Evolutionary conservation across 2,329 filamentous ascomycete genomes (phyloP).

Genomic region (Epicoccum sorghinum): DNA sequence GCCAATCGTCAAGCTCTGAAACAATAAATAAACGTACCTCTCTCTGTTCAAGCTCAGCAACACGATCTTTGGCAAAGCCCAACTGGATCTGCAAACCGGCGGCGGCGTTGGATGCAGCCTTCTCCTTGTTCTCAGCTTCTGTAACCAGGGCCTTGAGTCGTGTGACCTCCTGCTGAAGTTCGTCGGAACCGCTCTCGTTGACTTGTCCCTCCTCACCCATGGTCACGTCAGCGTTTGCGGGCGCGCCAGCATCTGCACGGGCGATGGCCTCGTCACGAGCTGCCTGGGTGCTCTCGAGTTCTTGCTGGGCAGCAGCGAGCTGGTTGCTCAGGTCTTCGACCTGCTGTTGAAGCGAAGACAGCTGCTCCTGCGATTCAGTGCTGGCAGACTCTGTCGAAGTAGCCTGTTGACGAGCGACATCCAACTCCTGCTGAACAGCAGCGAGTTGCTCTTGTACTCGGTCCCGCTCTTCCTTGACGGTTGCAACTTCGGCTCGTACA

Average conservation of each 20-base stretch:
- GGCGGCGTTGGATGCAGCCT: slow-evolving; percentile 46
- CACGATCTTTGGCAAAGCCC: slow-evolving; percentile 64
- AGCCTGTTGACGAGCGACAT: slow-evolving; percentile 55
- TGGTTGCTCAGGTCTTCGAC: slow-evolving; percentile 27
- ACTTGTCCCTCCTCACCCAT: slow-evolving; percentile 57
- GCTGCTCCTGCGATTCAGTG: slow-evolving; percentile 58
- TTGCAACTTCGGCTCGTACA: slow-evolving; percentile 56
- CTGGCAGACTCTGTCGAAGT: slow-evolving; percentile 24
- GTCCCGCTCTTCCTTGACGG: slow-evolving; percentile 66
- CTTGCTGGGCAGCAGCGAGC: slow-evolving; percentile 30
- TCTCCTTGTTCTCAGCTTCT: slow-evolving; percentile 45
- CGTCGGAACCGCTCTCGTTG: slow-evolving; percentile 39
- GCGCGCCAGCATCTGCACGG: slow-evolving; percentile 51
- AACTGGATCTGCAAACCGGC: slow-evolving; percentile 46
- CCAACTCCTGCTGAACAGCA: slow-evolving; percentile 61
- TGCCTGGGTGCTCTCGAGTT: slow-evolving; percentile 65
- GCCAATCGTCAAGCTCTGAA: neutral
- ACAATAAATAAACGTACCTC: slow-evolving; percentile 42
- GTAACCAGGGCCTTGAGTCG: slow-evolving; percentile 39
- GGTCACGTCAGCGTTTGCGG: slow-evolving; percentile 37
- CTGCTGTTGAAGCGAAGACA: slow-evolving; percentile 59
- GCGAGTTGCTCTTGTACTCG: slow-evolving; percentile 51
- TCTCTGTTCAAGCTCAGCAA: slow-evolving; percentile 69
- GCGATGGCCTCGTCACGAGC: slow-evolving; percentile 69
- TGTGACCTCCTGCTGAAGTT: slow-evolving; percentile 40